Evolutionary conservation across 352 stramenopile genomes (phyloP).

Genomic region (Globisporangium acanthophoron): DNA sequence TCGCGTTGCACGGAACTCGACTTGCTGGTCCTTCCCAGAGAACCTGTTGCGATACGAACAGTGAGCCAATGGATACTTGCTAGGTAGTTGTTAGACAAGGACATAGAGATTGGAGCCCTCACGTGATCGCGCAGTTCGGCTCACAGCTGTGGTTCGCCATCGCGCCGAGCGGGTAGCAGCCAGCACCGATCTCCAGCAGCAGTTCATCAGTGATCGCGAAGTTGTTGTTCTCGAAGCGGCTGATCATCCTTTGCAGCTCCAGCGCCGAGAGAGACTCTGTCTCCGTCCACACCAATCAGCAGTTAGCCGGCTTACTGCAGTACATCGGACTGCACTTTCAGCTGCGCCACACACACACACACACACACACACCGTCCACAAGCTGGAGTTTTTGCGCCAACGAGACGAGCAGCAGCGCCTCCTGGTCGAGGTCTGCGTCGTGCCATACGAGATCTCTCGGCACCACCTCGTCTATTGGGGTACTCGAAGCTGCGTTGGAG

Average conservation of each 20-base stretch:
- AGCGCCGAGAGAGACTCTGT: slow-evolving; percentile 18
- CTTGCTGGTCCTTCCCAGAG: slow-evolving; percentile 27
- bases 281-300: not conserved
- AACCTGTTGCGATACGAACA: slow-evolving; percentile 20
- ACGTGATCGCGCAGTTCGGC: slow-evolving; percentile 66
- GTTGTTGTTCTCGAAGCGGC: slow-evolving; percentile 75
- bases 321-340: not conserved
- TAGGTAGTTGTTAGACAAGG: too few species aligned
- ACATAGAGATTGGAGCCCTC: slow-evolving; percentile 7
- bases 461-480: not conserved
- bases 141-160: slow-evolving; percentile 81
- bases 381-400: slow-evolving; percentile 51
- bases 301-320: not conserved
- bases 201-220: slow-evolving; percentile 70
- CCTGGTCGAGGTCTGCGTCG: slow-evolving; percentile 40
- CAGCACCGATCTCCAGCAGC: slow-evolving; percentile 43
- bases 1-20: slow-evolving; percentile 54
- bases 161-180: slow-evolving; percentile 56
- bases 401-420: slow-evolving; percentile 40
- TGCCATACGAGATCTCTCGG: slow-evolving; percentile 48
- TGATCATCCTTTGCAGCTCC: slow-evolving; percentile 57
- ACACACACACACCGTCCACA: slow-evolving; percentile 20
- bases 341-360: not conserved
- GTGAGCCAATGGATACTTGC: too few species aligned
- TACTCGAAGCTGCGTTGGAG: not conserved